A percentile compares a stretch with the other conserved stretches of the same genome.
phyloP scores from a whole-genome alignment of 2,329 filamentous ascomycete species.

The Phyllosticta ampelicida region DNA sequence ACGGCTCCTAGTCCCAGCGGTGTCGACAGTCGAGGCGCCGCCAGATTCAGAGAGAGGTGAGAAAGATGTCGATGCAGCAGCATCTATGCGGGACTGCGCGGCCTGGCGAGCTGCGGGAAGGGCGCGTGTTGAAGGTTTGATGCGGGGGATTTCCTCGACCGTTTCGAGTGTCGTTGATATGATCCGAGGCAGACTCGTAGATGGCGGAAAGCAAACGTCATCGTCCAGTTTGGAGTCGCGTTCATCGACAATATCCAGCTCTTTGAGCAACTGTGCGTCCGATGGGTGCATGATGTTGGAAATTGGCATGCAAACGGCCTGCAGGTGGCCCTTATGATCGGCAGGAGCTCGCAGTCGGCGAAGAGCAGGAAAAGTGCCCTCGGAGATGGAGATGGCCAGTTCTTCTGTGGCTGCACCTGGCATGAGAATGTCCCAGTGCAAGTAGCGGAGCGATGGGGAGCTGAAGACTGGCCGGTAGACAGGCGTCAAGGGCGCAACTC shows the following conservation, averaged over 20 bases:
- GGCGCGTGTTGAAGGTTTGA: not conserved
- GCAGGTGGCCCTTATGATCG: conserved; percentile 59
- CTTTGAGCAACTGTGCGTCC: not conserved
- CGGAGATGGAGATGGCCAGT: conserved; percentile 52
- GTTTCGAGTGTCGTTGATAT: not conserved
- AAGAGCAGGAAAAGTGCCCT: conserved; percentile 53
- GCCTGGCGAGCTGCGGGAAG: not conserved
- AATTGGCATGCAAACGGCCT: conserved; percentile 55
- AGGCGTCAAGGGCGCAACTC: conserved; percentile 30
- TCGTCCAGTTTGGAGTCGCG: conserved; percentile 4
- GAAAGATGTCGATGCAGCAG: not conserved
- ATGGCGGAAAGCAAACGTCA: not conserved
- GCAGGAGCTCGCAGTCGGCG: conserved; percentile 51
- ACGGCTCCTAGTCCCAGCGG: not conserved
- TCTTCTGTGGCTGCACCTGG: conserved; percentile 48
- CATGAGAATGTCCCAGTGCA: conserved; percentile 53
- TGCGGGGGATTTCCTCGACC: not conserved
- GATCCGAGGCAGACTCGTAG: not conserved
- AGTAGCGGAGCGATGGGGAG: conserved; percentile 37
- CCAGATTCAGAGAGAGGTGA: not conserved
- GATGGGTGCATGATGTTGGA: conserved; percentile 37
- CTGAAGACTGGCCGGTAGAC: conserved; percentile 39
- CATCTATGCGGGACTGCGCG: not conserved
- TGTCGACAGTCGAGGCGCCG: conserved; percentile 3
- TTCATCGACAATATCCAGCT: conserved; percentile 9